Conservation (phyloP, 2,329 filamentous ascomycete genomes). For the Juglanconis sp. region DNA sequence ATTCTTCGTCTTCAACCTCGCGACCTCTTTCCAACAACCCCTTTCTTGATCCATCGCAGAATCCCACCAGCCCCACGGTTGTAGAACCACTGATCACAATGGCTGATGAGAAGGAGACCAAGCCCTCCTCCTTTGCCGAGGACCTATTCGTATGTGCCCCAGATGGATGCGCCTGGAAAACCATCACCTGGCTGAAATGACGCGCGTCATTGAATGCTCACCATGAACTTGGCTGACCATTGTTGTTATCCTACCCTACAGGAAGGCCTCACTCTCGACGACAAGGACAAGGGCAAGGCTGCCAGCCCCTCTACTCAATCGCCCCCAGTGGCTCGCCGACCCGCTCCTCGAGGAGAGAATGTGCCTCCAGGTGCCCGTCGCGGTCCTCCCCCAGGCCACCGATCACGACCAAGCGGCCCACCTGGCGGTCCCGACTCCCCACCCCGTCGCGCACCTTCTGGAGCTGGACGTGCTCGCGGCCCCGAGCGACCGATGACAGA, state of each 20-base stretch:
- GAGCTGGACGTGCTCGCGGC: slow-evolving; percentile 63
- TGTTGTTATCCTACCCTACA: slow-evolving; percentile 39
- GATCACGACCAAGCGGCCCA: slow-evolving; percentile 40
- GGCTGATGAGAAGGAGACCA: slow-evolving; percentile 44
- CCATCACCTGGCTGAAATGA: background rate
- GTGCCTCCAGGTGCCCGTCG: slow-evolving; percentile 43
- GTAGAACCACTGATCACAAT: slow-evolving; percentile 46
- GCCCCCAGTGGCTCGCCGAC: slow-evolving; percentile 28
- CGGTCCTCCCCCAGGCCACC: slow-evolving; percentile 48
- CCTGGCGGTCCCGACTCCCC: slow-evolving; percentile 31
- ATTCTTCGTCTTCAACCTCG: slow-evolving; percentile 6
- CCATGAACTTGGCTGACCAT: background rate
- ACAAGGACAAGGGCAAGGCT: slow-evolving; percentile 51
- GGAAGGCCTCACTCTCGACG: slow-evolving; percentile 67
- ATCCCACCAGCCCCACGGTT: slow-evolving; percentile 27
- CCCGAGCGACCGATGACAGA: slow-evolving; percentile 57
- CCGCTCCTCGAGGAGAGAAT: slow-evolving; percentile 45
- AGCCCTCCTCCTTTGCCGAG: slow-evolving; percentile 54
- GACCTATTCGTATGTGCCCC: slow-evolving; percentile 71
- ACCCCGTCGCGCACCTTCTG: slow-evolving; percentile 31
- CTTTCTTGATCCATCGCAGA: slow-evolving; percentile 60
- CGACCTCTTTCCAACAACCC: slow-evolving; percentile 71
- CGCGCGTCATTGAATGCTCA: background rate
- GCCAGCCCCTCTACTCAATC: slow-evolving; percentile 35
- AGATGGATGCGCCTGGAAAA: background rate